A percentile compares a stretch with the other conserved stretches of the same genome.
Conservation (phyloP, 345 rosid species). For the Aquilaria malaccensis region DNA sequence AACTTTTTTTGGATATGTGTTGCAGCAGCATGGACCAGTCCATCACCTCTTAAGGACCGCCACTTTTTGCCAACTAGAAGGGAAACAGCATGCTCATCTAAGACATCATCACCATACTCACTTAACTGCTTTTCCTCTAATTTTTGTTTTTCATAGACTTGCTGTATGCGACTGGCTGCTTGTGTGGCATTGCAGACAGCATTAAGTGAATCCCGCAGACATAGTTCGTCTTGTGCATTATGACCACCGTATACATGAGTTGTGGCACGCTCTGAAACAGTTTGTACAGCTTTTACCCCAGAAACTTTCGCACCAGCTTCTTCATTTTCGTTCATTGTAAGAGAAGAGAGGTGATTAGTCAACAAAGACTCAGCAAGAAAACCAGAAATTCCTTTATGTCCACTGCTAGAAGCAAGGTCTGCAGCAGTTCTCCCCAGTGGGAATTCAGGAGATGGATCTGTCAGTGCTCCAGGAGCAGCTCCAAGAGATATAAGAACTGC, state of each 20-base stretch:
- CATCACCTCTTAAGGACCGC: conserved; percentile 33
- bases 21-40: conserved; percentile 64
- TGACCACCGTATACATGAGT: conserved; percentile 41
- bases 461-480: conserved; percentile 60
- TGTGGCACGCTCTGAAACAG: conserved; percentile 56
- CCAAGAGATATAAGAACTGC: conserved; percentile 63
- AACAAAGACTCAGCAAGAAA: conserved; percentile 86
- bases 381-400: conserved; percentile 91
- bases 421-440: conserved; percentile 80
- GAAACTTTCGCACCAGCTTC: conserved; percentile 25
- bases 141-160: conserved; percentile 78
- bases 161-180: conserved; percentile 83
- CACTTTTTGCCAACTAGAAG: conserved; percentile 38
- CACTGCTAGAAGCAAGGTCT: conserved; percentile 80
- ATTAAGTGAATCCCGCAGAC: conserved; percentile 78
- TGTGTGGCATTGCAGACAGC: conserved; percentile 91
- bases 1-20: conserved; percentile 77
- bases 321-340: conserved; percentile 55
- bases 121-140: conserved; percentile 64
- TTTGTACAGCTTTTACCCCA: conserved; percentile 46
- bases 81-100: conserved; percentile 51
- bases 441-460: conserved; percentile 84
- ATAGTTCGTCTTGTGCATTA: conserved; percentile 50
- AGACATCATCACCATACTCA: conserved; percentile 36
- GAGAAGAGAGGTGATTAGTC: conserved; percentile 55